Evolutionary conservation across 2,329 filamentous ascomycete species (phyloP), one percentile per base, ranked within the genome.

Genomic region (Arthrobotrys iridis): DNA sequence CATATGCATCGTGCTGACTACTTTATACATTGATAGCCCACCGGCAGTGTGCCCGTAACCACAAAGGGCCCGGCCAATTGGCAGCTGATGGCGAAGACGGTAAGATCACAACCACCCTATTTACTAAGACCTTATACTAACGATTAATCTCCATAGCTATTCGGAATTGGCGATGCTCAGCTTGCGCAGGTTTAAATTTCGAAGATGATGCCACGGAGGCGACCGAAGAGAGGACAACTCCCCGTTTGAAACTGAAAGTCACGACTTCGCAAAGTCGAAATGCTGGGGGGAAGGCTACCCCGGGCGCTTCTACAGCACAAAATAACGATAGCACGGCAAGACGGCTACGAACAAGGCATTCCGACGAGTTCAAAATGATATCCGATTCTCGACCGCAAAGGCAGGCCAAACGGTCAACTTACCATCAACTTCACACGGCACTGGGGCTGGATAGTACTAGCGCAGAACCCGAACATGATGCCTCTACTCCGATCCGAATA

Each of bases 31-130:
- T 84, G 81, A 55, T 84, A 97, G 94, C 93, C 80, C 94, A 98
- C 85, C 89, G 91, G 82, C 91, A 95, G 86, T 97, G 94, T 83
- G 93, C 93, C 71, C 89, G 90, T 80, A 88, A 91, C 81, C 87
- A 88, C 81, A 87, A 86, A 77, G 86, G 88, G 76, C 86, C 89
- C 82, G 87, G 91, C 48, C 80, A 80, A 43, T 80, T 78, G 30
- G 81, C 81, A 20, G 80, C 79, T 13, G 81, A 80, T 2, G 81
- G 80, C 20, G 79, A 78, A 3, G 81, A 81, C 63, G 72, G 79
- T 77, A 57, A 76, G 74, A 71, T 70, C 40, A 3, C 11, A n/a
- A 6, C 15, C 37, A 10, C 5, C n/a, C n/a, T 26, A 46, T 0
- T 22, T 13, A n/a, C 75, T 70, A 52, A 67, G 48, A 30, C 41